Percentiles rank a stretch among this genome's conserved stretches.
phyloP scores from a whole-genome alignment of 768 basidiomycete genomes.

The Gautieria morchelliformis region DNA sequence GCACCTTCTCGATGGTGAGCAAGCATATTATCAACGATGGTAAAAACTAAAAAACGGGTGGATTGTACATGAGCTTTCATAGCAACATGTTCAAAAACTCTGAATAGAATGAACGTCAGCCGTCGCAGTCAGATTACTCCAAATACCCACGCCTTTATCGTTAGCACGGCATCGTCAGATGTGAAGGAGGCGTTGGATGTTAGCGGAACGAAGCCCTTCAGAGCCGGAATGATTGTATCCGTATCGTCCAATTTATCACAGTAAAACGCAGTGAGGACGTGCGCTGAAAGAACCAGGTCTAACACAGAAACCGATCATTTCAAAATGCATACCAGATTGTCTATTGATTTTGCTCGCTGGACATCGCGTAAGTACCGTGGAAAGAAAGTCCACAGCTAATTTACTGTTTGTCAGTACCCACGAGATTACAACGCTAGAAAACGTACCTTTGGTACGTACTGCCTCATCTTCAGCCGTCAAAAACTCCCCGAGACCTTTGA shows the following conservation, averaged over 20 bases:
- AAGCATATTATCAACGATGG: conserved; percentile 70
- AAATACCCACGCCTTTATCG: conserved; percentile 49
- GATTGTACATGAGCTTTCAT: conserved; percentile 80
- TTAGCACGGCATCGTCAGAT: conserved; percentile 50
- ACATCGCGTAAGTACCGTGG: conserved; percentile 53
- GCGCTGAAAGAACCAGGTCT: conserved; percentile 39
- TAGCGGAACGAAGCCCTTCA: conserved; percentile 65
- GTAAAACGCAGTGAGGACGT: conserved; percentile 76
- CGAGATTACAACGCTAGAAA: neutral
- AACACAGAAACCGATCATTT: neutral
- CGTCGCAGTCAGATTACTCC: too few relatives aligned
- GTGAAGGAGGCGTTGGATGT: conserved; percentile 54
- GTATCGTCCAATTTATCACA: conserved; percentile 79
- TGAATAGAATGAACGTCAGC: conserved; percentile 19
- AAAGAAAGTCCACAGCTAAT: conserved; percentile 80
- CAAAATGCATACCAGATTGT: conserved; percentile 58
- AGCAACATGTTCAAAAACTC: conserved; percentile 66
- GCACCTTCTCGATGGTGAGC: conserved; percentile 61
- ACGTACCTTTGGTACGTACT: conserved; percentile 66
- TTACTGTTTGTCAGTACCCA: neutral
- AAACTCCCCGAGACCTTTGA: conserved; percentile 81
- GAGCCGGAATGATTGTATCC: conserved; percentile 73
- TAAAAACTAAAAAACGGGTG: conserved; percentile 72
- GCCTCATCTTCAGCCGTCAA: conserved; percentile 79
- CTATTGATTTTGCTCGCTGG: conserved; percentile 59